Conservation (phyloP, 2,329 filamentous ascomycete species). For the Fusarium compactum region DNA sequence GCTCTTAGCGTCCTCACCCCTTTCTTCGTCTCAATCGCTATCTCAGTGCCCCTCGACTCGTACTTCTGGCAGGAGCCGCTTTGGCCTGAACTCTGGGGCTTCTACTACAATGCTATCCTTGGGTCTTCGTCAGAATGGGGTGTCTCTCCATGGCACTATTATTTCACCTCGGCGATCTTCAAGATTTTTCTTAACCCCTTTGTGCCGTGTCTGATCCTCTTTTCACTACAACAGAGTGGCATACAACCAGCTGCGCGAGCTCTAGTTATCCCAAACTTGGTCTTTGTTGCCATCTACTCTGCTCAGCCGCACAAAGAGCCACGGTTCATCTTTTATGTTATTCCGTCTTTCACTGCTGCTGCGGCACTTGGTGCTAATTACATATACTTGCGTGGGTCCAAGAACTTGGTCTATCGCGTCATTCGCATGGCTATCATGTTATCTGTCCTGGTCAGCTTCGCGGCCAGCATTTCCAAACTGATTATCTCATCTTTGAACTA, state of each 20-base stretch:
- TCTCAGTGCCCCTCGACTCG: conserved; percentile 84
- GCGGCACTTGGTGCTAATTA: conserved; percentile 80
- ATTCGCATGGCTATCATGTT: conserved; percentile 66
- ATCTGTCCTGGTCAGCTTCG: conserved; percentile 71
- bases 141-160: conserved; percentile 85
- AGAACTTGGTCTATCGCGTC: conserved; percentile 67
- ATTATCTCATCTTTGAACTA: conserved; percentile 91
- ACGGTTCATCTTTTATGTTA: conserved; percentile 90
- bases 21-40: conserved; percentile 72
- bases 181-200: conserved; percentile 86
- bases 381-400: conserved; percentile 73
- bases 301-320: conserved; percentile 95
- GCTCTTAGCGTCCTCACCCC: conserved; percentile 75
- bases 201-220: conserved; percentile 66
- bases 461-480: conserved; percentile 74
- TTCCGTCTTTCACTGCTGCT: conserved; percentile 83
- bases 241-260: conserved; percentile 58
- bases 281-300: conserved; percentile 85
- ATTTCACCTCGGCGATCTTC: conserved; percentile 84
- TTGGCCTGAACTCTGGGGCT: conserved; percentile 92
- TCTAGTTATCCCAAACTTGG: conserved; percentile 73
- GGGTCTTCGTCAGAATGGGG: conserved; percentile 91
- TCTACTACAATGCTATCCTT: conserved; percentile 90
- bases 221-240: conserved; percentile 63
- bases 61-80: conserved; percentile 91